phyloP scores from a whole-genome alignment of 495 filamentous ascomycete species.

The Neurospora cerealis region DNA sequence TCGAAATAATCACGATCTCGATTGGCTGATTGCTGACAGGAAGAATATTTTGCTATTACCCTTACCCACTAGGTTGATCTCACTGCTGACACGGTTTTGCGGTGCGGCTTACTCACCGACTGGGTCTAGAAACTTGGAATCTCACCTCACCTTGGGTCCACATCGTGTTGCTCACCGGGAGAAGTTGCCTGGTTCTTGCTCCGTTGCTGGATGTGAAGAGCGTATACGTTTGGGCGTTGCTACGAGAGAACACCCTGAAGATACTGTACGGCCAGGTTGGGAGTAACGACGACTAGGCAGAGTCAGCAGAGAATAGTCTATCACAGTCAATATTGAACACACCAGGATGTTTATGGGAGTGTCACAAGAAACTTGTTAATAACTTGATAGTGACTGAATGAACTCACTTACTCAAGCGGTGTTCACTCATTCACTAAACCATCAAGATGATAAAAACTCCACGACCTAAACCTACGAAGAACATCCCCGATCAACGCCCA shows the following conservation, averaged over 20 bases:
- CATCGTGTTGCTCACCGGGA: neutral
- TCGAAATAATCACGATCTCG: neutral
- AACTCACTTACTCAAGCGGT: neutral
- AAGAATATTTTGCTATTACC: neutral
- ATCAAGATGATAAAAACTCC: neutral
- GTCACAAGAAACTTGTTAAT: neutral
- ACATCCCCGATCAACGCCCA: neutral
- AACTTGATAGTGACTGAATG: neutral
- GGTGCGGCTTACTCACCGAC: neutral
- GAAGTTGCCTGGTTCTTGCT: neutral
- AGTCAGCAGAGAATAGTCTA: neutral
- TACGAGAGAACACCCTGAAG: neutral
- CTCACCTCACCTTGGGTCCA: neutral
- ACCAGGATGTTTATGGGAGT: neutral
- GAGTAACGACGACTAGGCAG: neutral
- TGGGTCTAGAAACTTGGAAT: neutral
- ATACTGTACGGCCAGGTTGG: neutral
- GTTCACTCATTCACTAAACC: neutral
- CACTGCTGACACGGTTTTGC: neutral
- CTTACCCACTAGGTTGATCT: neutral
- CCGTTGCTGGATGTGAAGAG: neutral
- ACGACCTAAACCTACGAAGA: neutral
- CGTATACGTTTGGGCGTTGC: rapidly evolving
- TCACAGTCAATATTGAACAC: neutral
- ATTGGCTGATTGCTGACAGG: neutral